A percentile compares a stretch with the other conserved stretches of the same genome.
These are phyloP conservation scores for Solanum chiquidenum DNA, from an alignment of 257 asterid species.

Conservation along the genomic window DNA sequence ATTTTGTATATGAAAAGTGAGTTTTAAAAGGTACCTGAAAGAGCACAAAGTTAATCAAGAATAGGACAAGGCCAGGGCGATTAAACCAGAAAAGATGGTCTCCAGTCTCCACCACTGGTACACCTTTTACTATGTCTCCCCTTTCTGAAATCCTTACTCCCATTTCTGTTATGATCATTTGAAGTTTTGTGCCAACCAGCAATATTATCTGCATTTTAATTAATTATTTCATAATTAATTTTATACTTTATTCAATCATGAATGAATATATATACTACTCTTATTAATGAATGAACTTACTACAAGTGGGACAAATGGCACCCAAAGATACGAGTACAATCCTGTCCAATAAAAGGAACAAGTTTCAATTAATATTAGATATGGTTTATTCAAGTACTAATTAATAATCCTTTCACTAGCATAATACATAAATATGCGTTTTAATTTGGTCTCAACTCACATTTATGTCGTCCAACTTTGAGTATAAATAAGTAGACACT, in stretches of 20 bases:
- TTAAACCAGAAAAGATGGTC: slow-evolving; percentile 13
- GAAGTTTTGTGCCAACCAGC: slow-evolving; percentile 2
- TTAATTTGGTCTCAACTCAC: too few species aligned
- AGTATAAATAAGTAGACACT: neutral
- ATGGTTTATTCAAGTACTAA: neutral
- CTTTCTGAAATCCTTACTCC: slow-evolving; percentile 1
- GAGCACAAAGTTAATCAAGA: slow-evolving; percentile 8
- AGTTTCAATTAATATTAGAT: neutral
- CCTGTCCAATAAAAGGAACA: neutral
- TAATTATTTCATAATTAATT: neutral
- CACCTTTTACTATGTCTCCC: slow-evolving; percentile 7
- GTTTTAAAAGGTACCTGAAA: neutral
- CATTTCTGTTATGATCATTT: slow-evolving; percentile 7
- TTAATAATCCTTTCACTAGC: neutral
- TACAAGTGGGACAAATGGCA: slow-evolving; percentile 7
- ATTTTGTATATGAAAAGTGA: neutral
- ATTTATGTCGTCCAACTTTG: too few species aligned
- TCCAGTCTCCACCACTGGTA: slow-evolving; percentile 5
- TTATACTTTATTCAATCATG: neutral
- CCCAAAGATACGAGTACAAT: slow-evolving; percentile 6
- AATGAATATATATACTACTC: neutral
- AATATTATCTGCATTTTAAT: neutral
- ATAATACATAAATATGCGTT: neutral
- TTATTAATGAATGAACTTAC: neutral
- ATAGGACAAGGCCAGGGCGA: neutral